Percentiles rank a stretch among this genome's conserved stretches.
Evolutionary conservation across 306 rosid species (phyloP).

Genomic region (Purshia tridentata): DNA sequence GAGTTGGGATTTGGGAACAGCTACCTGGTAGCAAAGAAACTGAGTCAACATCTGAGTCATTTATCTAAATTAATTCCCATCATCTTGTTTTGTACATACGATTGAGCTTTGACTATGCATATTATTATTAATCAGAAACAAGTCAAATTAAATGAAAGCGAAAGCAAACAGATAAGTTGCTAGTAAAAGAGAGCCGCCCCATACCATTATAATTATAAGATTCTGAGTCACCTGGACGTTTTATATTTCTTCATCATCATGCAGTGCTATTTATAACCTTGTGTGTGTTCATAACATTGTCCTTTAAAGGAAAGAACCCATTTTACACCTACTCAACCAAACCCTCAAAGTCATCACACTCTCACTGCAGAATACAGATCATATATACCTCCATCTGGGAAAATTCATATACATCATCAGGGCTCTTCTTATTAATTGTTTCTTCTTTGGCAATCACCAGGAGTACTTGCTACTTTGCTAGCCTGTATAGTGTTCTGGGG

Average conservation of each 20-base stretch:
- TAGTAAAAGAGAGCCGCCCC: slow-evolving; percentile 34
- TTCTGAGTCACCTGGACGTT: slow-evolving; percentile 37
- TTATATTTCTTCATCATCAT: slow-evolving; percentile 33
- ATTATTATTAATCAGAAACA: slow-evolving; percentile 6
- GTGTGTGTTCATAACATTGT: slow-evolving; percentile 26
- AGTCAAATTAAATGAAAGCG: slow-evolving; percentile 55
- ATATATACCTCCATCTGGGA: not conserved
- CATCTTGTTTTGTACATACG: not conserved
- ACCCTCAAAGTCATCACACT: not conserved
- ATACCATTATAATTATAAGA: slow-evolving; percentile 1
- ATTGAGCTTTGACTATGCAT: slow-evolving; percentile 1
- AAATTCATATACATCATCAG: too few species aligned
- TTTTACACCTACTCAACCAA: slow-evolving; percentile 32
- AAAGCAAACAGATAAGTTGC: slow-evolving; percentile 37
- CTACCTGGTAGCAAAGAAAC: not conserved
- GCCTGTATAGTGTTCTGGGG: not conserved
- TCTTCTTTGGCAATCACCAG: not conserved
- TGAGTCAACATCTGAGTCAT: not conserved
- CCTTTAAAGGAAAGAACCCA: slow-evolving; percentile 24
- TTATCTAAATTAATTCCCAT: not conserved
- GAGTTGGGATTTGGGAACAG: not conserved
- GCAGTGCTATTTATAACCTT: slow-evolving; percentile 35
- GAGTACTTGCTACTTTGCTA: too few species aligned
- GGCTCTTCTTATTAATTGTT: not conserved
- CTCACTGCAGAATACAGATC: not conserved